A percentile compares a stretch with the other conserved stretches of the same genome.
Conservation (phyloP, 306 rosid genomes). For the Dryas octopetala region DNA sequence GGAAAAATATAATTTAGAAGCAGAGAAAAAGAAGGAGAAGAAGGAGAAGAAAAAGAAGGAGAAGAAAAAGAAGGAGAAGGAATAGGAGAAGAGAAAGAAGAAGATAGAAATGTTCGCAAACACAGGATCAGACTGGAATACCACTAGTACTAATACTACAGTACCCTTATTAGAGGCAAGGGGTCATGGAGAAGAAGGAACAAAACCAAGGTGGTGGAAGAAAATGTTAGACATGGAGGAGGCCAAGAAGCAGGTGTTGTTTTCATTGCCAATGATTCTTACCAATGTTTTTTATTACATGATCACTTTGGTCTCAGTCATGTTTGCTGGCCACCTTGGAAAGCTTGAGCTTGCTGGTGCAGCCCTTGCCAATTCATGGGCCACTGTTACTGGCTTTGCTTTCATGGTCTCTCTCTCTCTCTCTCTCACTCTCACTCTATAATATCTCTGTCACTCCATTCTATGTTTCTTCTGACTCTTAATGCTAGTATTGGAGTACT, state of each 20-base stretch:
- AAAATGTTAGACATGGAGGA: slow-evolving; percentile 60
- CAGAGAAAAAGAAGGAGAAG: background rate
- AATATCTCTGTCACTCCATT: background rate
- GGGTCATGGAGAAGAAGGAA: slow-evolving; percentile 11
- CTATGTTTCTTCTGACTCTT: background rate
- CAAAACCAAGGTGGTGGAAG: slow-evolving; percentile 42
- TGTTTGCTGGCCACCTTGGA: slow-evolving; percentile 92
- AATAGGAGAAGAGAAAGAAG: background rate
- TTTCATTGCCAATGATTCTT: slow-evolving; percentile 77
- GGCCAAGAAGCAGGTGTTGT: slow-evolving; percentile 49
- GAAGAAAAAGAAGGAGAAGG: background rate
- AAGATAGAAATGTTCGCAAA: background rate
- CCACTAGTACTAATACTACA: background rate
- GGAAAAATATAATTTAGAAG: too few species aligned
- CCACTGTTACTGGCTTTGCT: slow-evolving; percentile 62
- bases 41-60: background rate
- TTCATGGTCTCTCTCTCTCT: slow-evolving; percentile 46
- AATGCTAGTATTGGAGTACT: too few species aligned
- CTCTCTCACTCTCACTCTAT: background rate
- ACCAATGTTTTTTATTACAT: slow-evolving; percentile 58
- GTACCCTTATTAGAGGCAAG: background rate
- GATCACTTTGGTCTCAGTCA: slow-evolving; percentile 64
- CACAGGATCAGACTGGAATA: background rate
- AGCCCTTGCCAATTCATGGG: slow-evolving; percentile 84
- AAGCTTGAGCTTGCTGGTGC: slow-evolving; percentile 78